phyloP scores from a whole-genome alignment of 495 filamentous ascomycete species.

The Trichoderma virens region DNA sequence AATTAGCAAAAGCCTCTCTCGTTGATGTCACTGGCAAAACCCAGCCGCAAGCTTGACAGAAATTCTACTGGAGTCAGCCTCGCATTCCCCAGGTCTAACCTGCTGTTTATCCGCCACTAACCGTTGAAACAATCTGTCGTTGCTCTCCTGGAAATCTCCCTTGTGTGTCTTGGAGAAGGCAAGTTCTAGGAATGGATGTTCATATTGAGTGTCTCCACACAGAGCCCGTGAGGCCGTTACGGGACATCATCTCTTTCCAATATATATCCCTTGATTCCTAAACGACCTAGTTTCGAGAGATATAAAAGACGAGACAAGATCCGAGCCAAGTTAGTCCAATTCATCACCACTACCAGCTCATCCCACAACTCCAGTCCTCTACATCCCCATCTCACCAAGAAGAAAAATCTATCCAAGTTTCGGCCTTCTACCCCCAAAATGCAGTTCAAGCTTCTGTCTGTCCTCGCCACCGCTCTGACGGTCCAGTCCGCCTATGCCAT shows the following conservation, averaged over 20 bases:
- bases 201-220: neutral
- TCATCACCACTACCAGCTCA: neutral
- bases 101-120: neutral
- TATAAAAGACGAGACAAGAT: neutral
- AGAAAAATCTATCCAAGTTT: neutral
- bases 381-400: neutral
- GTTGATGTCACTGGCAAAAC: no score
- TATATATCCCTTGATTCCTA: neutral
- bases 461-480: slow-evolving; percentile 2
- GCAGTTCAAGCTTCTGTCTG: neutral
- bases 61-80: neutral
- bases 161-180: neutral
- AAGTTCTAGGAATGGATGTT: neutral
- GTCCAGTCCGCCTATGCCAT: neutral
- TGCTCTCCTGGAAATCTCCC: neutral
- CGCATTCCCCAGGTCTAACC: neutral
- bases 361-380: neutral
- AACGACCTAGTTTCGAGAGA: neutral
- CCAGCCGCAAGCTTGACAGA: neutral
- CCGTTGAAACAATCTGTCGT: neutral
- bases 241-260: neutral
- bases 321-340: neutral
- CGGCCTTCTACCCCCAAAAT: neutral
- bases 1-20: no score
- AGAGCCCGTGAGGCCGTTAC: neutral